Conservation (phyloP, 768 basidiomycete species). For the Russula lepida region DNA sequence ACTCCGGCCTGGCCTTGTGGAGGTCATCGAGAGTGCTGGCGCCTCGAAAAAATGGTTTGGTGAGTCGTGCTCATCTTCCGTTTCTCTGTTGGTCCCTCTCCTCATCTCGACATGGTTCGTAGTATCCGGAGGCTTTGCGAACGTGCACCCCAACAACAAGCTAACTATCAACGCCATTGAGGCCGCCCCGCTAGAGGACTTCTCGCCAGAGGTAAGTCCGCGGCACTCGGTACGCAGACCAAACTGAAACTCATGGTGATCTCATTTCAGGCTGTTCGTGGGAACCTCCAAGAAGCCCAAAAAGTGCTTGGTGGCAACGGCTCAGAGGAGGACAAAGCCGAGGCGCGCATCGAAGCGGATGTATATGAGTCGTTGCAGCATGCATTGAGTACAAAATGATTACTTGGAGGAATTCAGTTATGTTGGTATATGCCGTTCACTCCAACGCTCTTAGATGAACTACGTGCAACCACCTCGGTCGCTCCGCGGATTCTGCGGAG, state of each 20-base stretch:
- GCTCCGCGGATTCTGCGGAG: not conserved
- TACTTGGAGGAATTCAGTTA: not conserved
- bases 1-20: slow-evolving; percentile 87
- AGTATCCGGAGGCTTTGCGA: slow-evolving; percentile 97
- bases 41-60: slow-evolving; percentile 95
- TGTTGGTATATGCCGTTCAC: not conserved
- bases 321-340: slow-evolving; percentile 87
- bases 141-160: slow-evolving; percentile 94
- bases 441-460: not conserved
- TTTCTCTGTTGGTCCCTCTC: not conserved
- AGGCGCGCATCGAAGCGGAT: slow-evolving; percentile 90
- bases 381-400: slow-evolving; percentile 52
- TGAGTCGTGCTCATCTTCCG: slow-evolving; percentile 34
- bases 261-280: slow-evolving; percentile 65
- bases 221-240: not conserved
- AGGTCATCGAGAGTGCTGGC: slow-evolving; percentile 78
- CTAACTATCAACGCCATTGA: slow-evolving; percentile 96
- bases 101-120: not conserved
- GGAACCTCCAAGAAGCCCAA: slow-evolving; percentile 83
- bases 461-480: not conserved
- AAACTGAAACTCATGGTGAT: not conserved
- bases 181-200: slow-evolving; percentile 84
- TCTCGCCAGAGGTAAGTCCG: slow-evolving; percentile 74
- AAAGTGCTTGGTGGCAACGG: slow-evolving; percentile 74
- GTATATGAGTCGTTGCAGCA: slow-evolving; percentile 94